Conservation (phyloP, 805 yeast genomes). For the Tetrapisispora pingtungensis region DNA sequence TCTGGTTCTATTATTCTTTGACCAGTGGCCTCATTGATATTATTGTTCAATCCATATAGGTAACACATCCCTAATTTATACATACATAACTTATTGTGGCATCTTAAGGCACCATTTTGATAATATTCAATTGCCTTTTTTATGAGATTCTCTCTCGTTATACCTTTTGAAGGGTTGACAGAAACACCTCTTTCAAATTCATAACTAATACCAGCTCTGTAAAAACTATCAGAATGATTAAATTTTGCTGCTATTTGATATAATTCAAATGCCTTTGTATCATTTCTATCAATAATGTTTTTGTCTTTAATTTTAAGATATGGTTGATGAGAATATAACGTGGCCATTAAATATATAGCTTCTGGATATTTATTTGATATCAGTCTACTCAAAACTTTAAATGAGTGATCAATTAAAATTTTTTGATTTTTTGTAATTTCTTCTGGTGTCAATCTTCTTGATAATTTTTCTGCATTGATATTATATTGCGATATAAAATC, state of each 20-base stretch:
- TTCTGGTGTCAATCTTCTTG: conserved; percentile 32
- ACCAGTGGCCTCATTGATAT: conserved; percentile 10
- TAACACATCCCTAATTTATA: conserved; percentile 62
- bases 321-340: conserved; percentile 49
- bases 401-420: conserved; percentile 46
- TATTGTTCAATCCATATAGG: conserved; percentile 38
- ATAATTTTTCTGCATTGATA: conserved; percentile 37
- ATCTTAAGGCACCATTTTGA: conserved; percentile 49
- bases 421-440: conserved; percentile 43
- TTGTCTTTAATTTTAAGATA: conserved; percentile 35
- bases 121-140: conserved; percentile 42
- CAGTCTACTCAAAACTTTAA: conserved; percentile 49
- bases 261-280: conserved; percentile 48
- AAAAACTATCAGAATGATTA: conserved; percentile 51
- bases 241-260: conserved; percentile 51
- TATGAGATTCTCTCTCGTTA: not conserved
- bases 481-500: conserved; percentile 36
- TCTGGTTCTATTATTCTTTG: conserved; percentile 4
- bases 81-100: conserved; percentile 53
- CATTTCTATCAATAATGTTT: conserved; percentile 42
- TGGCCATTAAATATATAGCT: conserved; percentile 51
- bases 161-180: conserved; percentile 24
- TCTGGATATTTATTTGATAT: conserved; percentile 40
- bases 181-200: conserved; percentile 45
- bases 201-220: conserved; percentile 59